These are phyloP conservation scores for Apiospora phragmitis DNA, from an alignment of 2,329 filamentous ascomycete genomes.

Conservation along the genomic window DNA sequence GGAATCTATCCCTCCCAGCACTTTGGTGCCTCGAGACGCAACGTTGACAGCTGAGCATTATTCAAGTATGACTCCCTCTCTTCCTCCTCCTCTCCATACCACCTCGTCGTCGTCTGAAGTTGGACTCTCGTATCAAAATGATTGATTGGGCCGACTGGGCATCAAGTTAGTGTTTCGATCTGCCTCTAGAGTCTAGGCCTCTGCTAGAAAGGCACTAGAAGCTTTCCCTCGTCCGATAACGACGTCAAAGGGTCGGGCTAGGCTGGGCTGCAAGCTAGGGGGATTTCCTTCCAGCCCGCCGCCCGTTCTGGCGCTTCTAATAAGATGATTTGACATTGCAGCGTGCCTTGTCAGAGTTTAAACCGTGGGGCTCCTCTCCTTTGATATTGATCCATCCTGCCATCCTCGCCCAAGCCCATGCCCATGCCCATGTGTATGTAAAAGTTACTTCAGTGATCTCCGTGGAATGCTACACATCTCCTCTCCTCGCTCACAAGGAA, in stretches of 20 bases:
- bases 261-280: neutral
- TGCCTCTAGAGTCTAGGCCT: neutral
- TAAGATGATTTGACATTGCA: slow-evolving; percentile 1
- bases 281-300: neutral
- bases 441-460: neutral
- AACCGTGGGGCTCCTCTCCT: neutral
- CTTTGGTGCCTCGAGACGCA: neutral
- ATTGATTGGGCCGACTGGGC: slow-evolving; percentile 4
- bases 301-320: neutral
- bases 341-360: slow-evolving; percentile 1
- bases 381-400: neutral
- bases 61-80: neutral
- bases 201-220: slow-evolving; percentile 1
- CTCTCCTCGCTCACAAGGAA: neutral
- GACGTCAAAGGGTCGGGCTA: neutral
- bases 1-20: neutral
- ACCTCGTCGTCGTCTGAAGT: neutral
- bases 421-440: neutral
- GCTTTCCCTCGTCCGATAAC: neutral
- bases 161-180: neutral
- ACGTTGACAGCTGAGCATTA: neutral
- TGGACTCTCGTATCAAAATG: slow-evolving; percentile 1
- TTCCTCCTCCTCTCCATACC: too few species aligned
- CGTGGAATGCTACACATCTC: neutral
- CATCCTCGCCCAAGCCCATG: neutral